These are phyloP conservation scores for Periconia digitata DNA, from an alignment of 2,329 filamentous ascomycete species.

Conservation along the genomic window DNA sequence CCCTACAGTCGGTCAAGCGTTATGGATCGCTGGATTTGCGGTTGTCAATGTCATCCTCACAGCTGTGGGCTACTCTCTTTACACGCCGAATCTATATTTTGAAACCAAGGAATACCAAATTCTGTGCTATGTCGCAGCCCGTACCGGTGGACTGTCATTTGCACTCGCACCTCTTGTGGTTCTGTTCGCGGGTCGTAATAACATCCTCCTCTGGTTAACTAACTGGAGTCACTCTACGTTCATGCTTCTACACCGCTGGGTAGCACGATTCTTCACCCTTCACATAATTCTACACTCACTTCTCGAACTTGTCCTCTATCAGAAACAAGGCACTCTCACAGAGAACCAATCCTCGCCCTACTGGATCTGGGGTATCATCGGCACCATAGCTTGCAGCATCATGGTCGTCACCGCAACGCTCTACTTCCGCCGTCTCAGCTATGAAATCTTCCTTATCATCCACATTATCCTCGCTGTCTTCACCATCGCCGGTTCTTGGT, in stretches of 20 bases:
- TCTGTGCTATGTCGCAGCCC: constrained; percentile 40
- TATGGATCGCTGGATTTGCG: constrained; percentile 42
- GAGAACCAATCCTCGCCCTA: constrained; percentile 19
- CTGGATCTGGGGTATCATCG: constrained; percentile 43
- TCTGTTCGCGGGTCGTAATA: constrained; percentile 53
- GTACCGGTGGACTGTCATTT: constrained; percentile 47
- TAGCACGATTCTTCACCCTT: constrained; percentile 17
- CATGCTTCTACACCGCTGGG: constrained; percentile 47
- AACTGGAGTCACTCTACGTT: constrained; percentile 55
- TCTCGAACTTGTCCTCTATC: constrained; percentile 15
- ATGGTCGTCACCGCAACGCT: constrained; percentile 27
- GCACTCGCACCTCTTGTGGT: constrained; percentile 47
- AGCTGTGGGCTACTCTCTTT: constrained; percentile 6
- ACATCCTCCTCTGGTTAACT: constrained; percentile 52
- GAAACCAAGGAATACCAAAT: constrained; percentile 26
- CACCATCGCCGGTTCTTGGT: constrained; percentile 31
- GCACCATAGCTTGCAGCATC: constrained; percentile 27
- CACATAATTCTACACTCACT: constrained; percentile 18
- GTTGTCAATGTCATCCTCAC: constrained; percentile 15
- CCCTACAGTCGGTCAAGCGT: constrained; percentile 47
- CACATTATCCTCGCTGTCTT: constrained; percentile 32
- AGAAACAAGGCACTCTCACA: constrained; percentile 10
- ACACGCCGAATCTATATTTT: constrained; percentile 22
- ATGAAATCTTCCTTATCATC: constrained; percentile 36
- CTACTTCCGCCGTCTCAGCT: constrained; percentile 24